phyloP scores from a whole-genome alignment of 495 filamentous ascomycete species.

The Friedmanniomyces simplex region DNA sequence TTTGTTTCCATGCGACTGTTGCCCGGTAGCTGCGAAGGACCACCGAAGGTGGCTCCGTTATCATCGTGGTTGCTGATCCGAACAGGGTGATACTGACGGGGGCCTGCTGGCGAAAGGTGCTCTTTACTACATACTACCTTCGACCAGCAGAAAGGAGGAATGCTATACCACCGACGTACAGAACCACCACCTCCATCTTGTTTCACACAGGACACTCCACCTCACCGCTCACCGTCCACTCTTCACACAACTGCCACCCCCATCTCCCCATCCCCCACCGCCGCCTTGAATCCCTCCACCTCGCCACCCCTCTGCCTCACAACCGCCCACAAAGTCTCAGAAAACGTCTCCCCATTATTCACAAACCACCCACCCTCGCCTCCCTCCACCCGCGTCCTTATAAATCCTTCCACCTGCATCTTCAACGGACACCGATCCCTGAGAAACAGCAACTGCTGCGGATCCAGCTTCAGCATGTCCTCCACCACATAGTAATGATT shows the following conservation, averaged over 20 bases:
- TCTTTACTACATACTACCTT: too few species aligned
- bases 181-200: too few species aligned
- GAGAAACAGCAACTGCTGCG: conserved; percentile 47
- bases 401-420: conserved; percentile 43
- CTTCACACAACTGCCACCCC: conserved; percentile 23
- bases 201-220: too few species aligned
- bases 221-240: not conserved
- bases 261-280: conserved; percentile 25
- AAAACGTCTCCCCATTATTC: conserved; percentile 54
- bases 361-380: conserved; percentile 48
- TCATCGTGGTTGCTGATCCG: too few species aligned
- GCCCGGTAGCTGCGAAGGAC: too few species aligned
- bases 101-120: too few species aligned
- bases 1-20: too few species aligned
- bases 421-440: conserved; percentile 41
- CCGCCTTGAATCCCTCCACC: conserved; percentile 35
- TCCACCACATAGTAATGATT: conserved; percentile 54
- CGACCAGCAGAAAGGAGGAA: too few species aligned
- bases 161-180: too few species aligned
- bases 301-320: conserved; percentile 44
- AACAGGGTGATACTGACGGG: too few species aligned
- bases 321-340: conserved; percentile 40
- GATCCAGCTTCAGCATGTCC: conserved; percentile 57
- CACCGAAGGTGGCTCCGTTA: too few species aligned
- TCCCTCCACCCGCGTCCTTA: conserved; percentile 29